phyloP scores from a whole-genome alignment of 192 early-diverging fungal genomes.

The Podila verticillata region DNA sequence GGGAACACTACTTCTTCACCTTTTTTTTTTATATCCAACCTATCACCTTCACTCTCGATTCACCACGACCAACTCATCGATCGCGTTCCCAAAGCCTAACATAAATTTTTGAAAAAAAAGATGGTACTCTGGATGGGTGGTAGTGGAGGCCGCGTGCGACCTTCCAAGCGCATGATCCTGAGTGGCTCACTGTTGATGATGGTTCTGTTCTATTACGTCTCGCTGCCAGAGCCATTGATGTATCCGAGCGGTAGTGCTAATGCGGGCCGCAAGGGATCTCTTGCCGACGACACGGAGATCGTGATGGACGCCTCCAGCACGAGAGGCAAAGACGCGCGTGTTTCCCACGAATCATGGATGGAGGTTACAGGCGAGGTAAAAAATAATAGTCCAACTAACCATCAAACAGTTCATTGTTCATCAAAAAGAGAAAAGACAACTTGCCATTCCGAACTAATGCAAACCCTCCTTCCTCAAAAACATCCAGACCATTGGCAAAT shows the following conservation, averaged over 20 bases:
- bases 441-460: neutral
- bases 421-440: too few relatives aligned
- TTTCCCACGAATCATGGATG: neutral
- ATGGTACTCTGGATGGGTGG: slow-evolving; percentile 20
- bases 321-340: neutral
- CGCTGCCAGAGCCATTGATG: slow-evolving; percentile 4
- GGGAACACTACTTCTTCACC: neutral
- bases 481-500: neutral
- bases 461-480: neutral
- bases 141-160: slow-evolving; percentile 1
- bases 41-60: neutral
- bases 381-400: too few relatives aligned
- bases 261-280: neutral
- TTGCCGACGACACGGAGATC: slow-evolving; percentile 13
- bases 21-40: neutral
- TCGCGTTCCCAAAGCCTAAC: neutral
- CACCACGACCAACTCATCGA: neutral
- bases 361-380: neutral
- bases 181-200: slow-evolving; percentile 22
- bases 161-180: slow-evolving; percentile 13
- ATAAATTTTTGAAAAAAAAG: neutral
- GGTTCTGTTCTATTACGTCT: slow-evolving; percentile 17
- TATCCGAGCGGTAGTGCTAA: neutral
- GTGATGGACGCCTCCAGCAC: slow-evolving; percentile 14
- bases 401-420: too few relatives aligned